phyloP scores from a whole-genome alignment of 2,329 filamentous ascomycete genomes.

The Penicillium sp. region DNA sequence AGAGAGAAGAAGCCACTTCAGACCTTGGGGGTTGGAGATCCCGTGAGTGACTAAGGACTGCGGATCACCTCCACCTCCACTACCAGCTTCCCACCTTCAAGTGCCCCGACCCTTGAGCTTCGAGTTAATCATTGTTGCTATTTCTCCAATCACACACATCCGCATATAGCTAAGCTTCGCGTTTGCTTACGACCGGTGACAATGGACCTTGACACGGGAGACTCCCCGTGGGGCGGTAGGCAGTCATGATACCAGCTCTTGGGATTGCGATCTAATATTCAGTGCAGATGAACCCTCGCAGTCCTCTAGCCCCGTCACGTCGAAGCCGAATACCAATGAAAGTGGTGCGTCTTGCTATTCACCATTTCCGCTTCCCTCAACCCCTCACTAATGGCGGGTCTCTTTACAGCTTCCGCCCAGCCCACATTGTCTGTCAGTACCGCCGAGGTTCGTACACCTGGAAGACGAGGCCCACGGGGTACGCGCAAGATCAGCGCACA shows the following conservation, averaged over 20 bases:
- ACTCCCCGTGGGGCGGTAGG: slow-evolving; percentile 52
- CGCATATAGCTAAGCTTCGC: background rate
- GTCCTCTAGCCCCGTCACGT: slow-evolving; percentile 29
- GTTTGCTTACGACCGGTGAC: background rate
- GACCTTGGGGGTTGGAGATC: slow-evolving; percentile 18
- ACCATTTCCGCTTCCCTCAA: slow-evolving; percentile 6
- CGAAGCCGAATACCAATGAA: slow-evolving; percentile 31
- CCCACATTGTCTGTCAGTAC: slow-evolving; percentile 37
- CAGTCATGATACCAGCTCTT: slow-evolving; percentile 26
- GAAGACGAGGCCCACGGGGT: slow-evolving; percentile 51
- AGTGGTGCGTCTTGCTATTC: slow-evolving; percentile 26
- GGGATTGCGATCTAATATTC: slow-evolving; percentile 24
- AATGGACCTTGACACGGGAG: slow-evolving; percentile 45
- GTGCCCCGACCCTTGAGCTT: slow-evolving; percentile 6
- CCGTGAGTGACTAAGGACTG: slow-evolving; percentile 28
- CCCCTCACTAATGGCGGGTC: slow-evolving; percentile 20
- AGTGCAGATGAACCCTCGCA: slow-evolving; percentile 47
- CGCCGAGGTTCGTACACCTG: slow-evolving; percentile 48
- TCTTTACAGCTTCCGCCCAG: slow-evolving; percentile 28
- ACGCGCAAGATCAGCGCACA: slow-evolving; percentile 59
- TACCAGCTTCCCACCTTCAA: slow-evolving; percentile 19
- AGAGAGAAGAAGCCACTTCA: background rate
- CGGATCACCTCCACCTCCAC: slow-evolving; percentile 23
- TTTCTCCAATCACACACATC: background rate
- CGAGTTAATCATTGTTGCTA: slow-evolving; percentile 7